Evolutionary conservation across 2,329 filamentous ascomycete species (phyloP).

Genomic region (Graphiopsis chlorocephala): DNA sequence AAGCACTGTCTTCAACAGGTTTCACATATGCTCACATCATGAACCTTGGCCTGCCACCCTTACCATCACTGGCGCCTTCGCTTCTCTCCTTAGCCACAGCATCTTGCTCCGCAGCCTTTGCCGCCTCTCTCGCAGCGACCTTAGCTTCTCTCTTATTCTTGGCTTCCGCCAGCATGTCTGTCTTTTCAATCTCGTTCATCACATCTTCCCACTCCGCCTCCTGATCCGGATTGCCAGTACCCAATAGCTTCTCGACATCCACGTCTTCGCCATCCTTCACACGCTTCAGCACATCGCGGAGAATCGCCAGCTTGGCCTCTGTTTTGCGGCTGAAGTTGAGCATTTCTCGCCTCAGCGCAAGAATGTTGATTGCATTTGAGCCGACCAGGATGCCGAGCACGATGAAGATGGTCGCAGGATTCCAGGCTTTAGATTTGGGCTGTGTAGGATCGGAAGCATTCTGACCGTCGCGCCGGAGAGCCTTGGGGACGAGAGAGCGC

Average conservation of each 20-base stretch:
- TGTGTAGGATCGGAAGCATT: neutral
- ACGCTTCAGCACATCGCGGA: slow-evolving; percentile 72
- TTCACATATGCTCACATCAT: slow-evolving; percentile 26
- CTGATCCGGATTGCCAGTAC: slow-evolving; percentile 69
- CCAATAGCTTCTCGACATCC: slow-evolving; percentile 78
- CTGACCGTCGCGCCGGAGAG: slow-evolving; percentile 26
- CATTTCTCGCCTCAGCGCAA: slow-evolving; percentile 74
- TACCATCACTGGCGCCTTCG: neutral
- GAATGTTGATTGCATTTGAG: slow-evolving; percentile 91
- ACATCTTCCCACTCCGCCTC: slow-evolving; percentile 89
- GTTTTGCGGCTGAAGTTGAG: slow-evolving; percentile 70
- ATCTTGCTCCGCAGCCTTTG: slow-evolving; percentile 13
- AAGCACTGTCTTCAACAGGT: neutral
- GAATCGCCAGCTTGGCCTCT: slow-evolving; percentile 71
- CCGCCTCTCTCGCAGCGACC: slow-evolving; percentile 25
- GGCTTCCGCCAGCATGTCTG: slow-evolving; percentile 32
- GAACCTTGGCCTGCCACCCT: slow-evolving; percentile 27
- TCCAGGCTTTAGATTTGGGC: slow-evolving; percentile 38
- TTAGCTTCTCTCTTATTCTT: slow-evolving; percentile 30
- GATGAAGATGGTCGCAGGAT: slow-evolving; percentile 66
- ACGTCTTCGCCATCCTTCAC: slow-evolving; percentile 72
- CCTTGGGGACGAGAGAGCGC: slow-evolving; percentile 35
- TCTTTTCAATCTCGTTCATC: slow-evolving; percentile 44
- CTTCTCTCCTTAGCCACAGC: slow-evolving; percentile 18
- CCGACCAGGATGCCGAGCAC: slow-evolving; percentile 73